Evolutionary conservation across 495 filamentous ascomycete genomes (phyloP).

Genomic region (Hypoxylon cercidicola): DNA sequence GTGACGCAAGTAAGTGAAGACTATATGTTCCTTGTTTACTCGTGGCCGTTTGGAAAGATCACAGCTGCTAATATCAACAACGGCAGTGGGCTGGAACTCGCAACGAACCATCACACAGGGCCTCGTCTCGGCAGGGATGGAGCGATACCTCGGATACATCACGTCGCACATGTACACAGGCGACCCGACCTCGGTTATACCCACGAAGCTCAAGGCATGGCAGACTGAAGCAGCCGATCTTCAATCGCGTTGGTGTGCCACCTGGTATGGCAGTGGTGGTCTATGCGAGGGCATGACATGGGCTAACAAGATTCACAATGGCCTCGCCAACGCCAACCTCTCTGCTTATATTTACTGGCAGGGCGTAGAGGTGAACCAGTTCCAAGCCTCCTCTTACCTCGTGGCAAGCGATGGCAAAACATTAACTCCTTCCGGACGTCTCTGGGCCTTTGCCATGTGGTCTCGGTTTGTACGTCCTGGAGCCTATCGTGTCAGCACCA

Average conservation of each 20-base stretch:
- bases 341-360: conserved; percentile 65
- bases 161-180: conserved; percentile 62
- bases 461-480: conserved; percentile 59
- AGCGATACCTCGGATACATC: conserved; percentile 53
- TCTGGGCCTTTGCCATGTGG: conserved; percentile 65
- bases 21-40: neutral
- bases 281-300: conserved; percentile 64
- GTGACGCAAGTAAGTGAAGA: conserved; percentile 53
- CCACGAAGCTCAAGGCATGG: conserved; percentile 57
- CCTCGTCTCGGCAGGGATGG: conserved; percentile 54
- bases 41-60: neutral
- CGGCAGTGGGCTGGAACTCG: conserved; percentile 56
- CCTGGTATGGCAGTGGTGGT: conserved; percentile 60
- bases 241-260: conserved; percentile 45
- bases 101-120: conserved; percentile 52
- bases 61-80: neutral
- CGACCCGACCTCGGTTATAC: conserved; percentile 49
- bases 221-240: conserved; percentile 62
- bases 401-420: conserved; percentile 49
- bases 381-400: conserved; percentile 52
- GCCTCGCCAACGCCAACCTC: conserved; percentile 54
- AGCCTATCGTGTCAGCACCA: conserved; percentile 54
- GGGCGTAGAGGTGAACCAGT: conserved; percentile 50
- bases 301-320: conserved; percentile 63
- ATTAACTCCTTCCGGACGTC: conserved; percentile 50